These are phyloP conservation scores for Mycotypha africana DNA, from an alignment of 371 early-diverging fungal species.

Conservation along the genomic window DNA sequence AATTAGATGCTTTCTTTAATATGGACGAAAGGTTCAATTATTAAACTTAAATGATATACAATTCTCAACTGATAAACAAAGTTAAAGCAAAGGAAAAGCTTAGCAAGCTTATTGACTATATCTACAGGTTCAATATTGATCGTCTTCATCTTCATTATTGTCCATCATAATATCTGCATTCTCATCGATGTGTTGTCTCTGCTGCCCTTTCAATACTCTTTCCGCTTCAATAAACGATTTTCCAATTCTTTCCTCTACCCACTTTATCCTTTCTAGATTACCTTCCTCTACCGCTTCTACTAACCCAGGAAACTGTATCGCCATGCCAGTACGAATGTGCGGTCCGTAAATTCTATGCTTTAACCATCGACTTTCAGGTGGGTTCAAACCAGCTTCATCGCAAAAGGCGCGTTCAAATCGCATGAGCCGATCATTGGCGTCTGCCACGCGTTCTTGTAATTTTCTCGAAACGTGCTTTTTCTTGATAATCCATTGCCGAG, in stretches of 20 bases:
- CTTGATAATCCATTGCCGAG: neutral
- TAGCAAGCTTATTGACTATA: too few relatives aligned
- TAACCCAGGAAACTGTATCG: conserved; percentile 43
- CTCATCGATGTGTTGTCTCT: too few relatives aligned
- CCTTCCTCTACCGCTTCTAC: conserved; percentile 17
- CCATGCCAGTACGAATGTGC: conserved; percentile 34
- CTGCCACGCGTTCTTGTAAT: neutral
- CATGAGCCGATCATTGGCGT: conserved; percentile 31
- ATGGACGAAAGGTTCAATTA: too few relatives aligned
- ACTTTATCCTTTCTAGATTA: neutral
- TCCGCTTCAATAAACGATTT: neutral
- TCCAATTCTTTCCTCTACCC: conserved; percentile 2
- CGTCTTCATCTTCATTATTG: neutral
- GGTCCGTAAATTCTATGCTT: conserved; percentile 56
- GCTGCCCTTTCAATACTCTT: neutral
- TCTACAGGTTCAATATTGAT: neutral
- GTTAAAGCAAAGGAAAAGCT: too few relatives aligned
- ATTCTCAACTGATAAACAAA: too few relatives aligned
- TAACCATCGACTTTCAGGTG: conserved; percentile 41
- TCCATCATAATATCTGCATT: neutral
- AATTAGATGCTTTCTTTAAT: too few relatives aligned
- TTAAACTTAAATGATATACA: too few relatives aligned
- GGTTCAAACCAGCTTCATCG: conserved; percentile 37
- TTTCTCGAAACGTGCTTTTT: conserved; percentile 12
- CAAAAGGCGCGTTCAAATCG: conserved; percentile 51